Evolutionary conservation across 2,329 filamentous ascomycete genomes (phyloP).

Genomic region (Canariomyces notabilis): DNA sequence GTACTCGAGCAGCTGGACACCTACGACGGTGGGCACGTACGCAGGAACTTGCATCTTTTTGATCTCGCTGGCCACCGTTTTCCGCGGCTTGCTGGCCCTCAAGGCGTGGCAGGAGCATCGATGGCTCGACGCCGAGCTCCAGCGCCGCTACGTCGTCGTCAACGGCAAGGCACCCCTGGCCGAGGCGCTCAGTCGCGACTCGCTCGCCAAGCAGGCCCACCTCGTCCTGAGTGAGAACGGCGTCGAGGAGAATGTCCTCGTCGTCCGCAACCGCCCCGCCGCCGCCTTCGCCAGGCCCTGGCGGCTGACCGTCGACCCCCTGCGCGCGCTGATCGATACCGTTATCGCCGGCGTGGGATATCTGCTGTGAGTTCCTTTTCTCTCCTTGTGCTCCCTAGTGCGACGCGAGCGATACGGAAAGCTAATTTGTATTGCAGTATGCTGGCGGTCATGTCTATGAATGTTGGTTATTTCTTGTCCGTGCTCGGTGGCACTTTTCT

Average conservation of each 20-base stretch:
- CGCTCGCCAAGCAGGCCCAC: conserved; percentile 56
- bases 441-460: conserved; percentile 84
- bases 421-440: conserved; percentile 53
- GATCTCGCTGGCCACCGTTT: conserved; percentile 65
- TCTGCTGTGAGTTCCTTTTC: conserved; percentile 64
- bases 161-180: conserved; percentile 56
- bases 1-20: conserved; percentile 67
- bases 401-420: neutral
- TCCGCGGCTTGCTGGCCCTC: conserved; percentile 66
- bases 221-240: conserved; percentile 65
- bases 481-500: conserved; percentile 72
- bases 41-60: conserved; percentile 91
- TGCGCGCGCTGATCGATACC: conserved; percentile 66
- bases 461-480: conserved; percentile 73
- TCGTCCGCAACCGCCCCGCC: conserved; percentile 57
- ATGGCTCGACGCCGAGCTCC: conserved; percentile 67
- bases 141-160: conserved; percentile 72
- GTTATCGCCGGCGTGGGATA: conserved; percentile 74
- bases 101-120: conserved; percentile 58
- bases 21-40: conserved; percentile 63
- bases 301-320: conserved; percentile 73
- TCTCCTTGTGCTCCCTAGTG: neutral
- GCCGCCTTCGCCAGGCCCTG: conserved; percentile 59
- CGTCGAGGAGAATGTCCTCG: conserved; percentile 71
- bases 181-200: conserved; percentile 54